Percentiles rank a stretch among this genome's conserved stretches.
phyloP scores from a whole-genome alignment of 202 grass and related monocot species.

The Schoenoplectus triqueter region DNA sequence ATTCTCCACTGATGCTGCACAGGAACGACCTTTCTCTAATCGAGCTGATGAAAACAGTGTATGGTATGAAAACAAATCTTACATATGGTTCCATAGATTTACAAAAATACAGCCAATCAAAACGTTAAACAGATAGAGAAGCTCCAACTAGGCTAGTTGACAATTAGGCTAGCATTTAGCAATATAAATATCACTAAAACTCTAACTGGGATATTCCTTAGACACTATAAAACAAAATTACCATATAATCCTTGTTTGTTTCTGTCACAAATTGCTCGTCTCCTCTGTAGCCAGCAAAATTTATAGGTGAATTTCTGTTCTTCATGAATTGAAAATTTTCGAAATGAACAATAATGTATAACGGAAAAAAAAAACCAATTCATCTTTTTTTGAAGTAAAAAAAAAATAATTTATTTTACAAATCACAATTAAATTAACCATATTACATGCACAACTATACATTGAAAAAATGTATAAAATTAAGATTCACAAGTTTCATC shows the following conservation, averaged over 20 bases:
- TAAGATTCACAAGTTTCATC: constrained; percentile 18
- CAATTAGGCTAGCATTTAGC: not conserved
- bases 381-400: too few species aligned
- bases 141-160: too few species aligned
- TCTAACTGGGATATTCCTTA: not conserved
- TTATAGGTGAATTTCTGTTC: not conserved
- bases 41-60: too few species aligned
- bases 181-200: not conserved
- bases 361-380: not conserved
- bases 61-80: too few species aligned
- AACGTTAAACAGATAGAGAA: too few species aligned
- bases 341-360: constrained; percentile 22
- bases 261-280: not conserved
- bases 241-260: not conserved
- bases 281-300: not conserved
- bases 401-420: not conserved
- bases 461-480: not conserved
- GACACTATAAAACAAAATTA: not conserved
- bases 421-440: constrained; percentile 10
- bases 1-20: too few species aligned
- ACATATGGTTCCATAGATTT: too few species aligned
- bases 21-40: too few species aligned
- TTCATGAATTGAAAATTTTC: not conserved
- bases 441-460: constrained; percentile 16
- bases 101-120: too few species aligned